Conservation (phyloP, 1,284 basidiomycete species). For the Microbotryum silenes-acaulis region DNA sequence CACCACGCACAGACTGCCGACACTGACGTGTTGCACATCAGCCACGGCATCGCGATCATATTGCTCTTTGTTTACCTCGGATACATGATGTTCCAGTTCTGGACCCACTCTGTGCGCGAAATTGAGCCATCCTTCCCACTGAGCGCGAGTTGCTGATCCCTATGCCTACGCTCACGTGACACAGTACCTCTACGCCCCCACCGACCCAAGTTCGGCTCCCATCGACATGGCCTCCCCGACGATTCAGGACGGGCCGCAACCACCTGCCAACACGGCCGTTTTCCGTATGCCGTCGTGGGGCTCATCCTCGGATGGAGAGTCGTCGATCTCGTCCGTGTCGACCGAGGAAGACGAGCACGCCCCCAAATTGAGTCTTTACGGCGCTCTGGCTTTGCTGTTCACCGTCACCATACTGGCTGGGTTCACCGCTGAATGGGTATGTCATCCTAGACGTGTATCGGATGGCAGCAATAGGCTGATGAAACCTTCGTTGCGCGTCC, state of each 20-base stretch:
- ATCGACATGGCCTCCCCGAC: slow-evolving; percentile 6
- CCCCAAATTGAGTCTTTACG: slow-evolving; percentile 47
- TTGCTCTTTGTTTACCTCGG: slow-evolving; percentile 50
- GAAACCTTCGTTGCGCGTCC: no score
- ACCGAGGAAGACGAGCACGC: slow-evolving; percentile 44
- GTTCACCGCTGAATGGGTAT: no score
- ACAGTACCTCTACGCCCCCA: slow-evolving; percentile 15
- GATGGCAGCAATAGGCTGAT: no score
- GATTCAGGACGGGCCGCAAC: slow-evolving; percentile 35
- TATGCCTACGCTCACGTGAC: slow-evolving; percentile 38
- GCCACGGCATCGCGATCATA: slow-evolving; percentile 48
- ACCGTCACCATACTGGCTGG: slow-evolving; percentile 45
- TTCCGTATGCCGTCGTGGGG: slow-evolving; percentile 35
- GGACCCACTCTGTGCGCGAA: slow-evolving; percentile 48
- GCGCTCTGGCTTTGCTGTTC: slow-evolving; percentile 44
- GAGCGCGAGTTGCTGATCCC: slow-evolving; percentile 32
- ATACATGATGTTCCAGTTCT: slow-evolving; percentile 41
- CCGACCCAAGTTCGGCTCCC: slow-evolving; percentile 11
- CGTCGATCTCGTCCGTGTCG: slow-evolving; percentile 25
- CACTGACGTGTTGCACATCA: slow-evolving; percentile 45
- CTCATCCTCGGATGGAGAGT: slow-evolving; percentile 35
- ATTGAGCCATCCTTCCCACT: slow-evolving; percentile 31
- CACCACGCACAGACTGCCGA: slow-evolving; percentile 30
- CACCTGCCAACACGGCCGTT: slow-evolving; percentile 34
- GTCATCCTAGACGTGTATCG: no score